These are phyloP conservation scores for Penicillium sumatraense DNA, from an alignment of 2,329 filamentous ascomycete species.

Conservation along the genomic window DNA sequence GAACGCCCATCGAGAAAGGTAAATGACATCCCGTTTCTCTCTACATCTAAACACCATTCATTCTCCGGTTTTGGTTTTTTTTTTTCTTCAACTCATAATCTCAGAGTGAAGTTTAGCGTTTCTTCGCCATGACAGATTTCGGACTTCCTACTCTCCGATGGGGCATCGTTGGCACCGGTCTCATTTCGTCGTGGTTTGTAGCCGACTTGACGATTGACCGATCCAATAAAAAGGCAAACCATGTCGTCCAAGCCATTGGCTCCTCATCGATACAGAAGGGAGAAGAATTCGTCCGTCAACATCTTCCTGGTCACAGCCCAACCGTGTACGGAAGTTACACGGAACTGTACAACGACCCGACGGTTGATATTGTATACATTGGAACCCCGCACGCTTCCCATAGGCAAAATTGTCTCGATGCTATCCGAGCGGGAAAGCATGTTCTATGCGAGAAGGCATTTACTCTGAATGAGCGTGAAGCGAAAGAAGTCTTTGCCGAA, in stretches of 20 bases:
- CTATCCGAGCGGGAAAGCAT: conserved; percentile 34
- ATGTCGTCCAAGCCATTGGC: conserved; percentile 50
- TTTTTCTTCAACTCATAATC: neutral
- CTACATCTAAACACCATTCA: too few relatives aligned
- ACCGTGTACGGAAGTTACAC: conserved; percentile 13
- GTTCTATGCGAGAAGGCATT: conserved; percentile 38
- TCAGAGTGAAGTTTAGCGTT: neutral
- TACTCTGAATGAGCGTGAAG: conserved; percentile 41
- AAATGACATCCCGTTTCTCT: too few relatives aligned
- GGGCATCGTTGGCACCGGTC: conserved; percentile 40
- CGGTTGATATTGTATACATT: conserved; percentile 58
- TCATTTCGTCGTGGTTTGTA: conserved; percentile 54
- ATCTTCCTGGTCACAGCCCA: conserved; percentile 16
- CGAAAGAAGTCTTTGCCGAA: conserved; percentile 48
- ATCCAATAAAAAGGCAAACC: conserved; percentile 43
- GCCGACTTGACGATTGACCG: conserved; percentile 46
- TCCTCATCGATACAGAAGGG: conserved; percentile 48
- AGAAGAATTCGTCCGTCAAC: conserved; percentile 43
- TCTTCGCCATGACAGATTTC: neutral
- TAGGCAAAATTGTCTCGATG: conserved; percentile 52
- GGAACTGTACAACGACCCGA: conserved; percentile 18
- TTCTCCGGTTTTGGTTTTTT: too few relatives aligned
- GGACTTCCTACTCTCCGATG: conserved; percentile 3
- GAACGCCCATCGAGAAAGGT: neutral
- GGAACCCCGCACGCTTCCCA: conserved; percentile 48